Evolutionary conservation across 139 green algal species (phyloP), one percentile per base, ranked within the genome.

Genomic region (Astrephomene gubernaculifera): DNA sequence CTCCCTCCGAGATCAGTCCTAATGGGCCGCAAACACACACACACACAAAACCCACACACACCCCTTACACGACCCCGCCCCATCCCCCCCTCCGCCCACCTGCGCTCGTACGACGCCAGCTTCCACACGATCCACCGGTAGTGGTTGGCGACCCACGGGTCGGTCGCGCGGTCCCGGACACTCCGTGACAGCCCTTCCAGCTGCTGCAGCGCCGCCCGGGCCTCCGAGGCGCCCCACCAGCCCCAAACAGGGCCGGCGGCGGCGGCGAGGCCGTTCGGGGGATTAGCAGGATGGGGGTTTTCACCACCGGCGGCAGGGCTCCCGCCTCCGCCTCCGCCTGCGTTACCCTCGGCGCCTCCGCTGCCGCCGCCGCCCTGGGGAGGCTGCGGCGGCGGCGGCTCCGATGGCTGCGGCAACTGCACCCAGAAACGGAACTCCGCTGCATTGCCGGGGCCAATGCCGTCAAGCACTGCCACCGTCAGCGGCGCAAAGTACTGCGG

Each of bases 81-180:
- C n/a, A n/a, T n/a, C n/a, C n/a, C n/a, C n/a, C n/a, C n/a, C n/a
- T n/a, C n/a, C n/a, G n/a, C n/a, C n/a, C 71, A 24, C 71, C 79
- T 24, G 65, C 87, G 4, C 87, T 94, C 91, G 61, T 92, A 90
- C 1, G 79, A 63, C 39, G 93, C 91, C 61, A 96, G 89, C 89
- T 96, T 96, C 93, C 94, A 96, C n/a, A 96, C 87, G 49, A 94
- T 81, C 94, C 91, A 95, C 7, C 86, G 89, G 75, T 84, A 94
- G 64, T 94, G 90, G 81, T 96, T 96, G 31, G 31, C 31, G 19
- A 92, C 88, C 94, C 94, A 96, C 4, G 83, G 91, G 1, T 73
- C 52, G 0, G 84, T 89, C 19, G 87, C 91, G 25, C 67, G 78
- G 9, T 60, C 60, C 2, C 76, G 76, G 7, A 41, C 60, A 29